Conservation (phyloP, 2,329 filamentous ascomycete genomes). For the Akanthomyces uredinophilus region DNA sequence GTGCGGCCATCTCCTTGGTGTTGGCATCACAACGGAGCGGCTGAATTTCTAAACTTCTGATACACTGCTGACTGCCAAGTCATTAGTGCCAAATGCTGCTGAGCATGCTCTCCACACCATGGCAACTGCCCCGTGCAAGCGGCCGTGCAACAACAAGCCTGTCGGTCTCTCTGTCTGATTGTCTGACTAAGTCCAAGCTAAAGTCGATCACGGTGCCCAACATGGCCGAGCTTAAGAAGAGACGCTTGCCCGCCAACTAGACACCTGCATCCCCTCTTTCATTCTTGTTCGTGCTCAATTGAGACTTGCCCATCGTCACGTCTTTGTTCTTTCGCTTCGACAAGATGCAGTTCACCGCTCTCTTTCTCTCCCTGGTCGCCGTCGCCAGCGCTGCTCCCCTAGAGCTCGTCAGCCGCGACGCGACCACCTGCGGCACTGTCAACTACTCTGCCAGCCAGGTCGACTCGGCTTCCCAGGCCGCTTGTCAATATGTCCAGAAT, state of each 20-base stretch:
- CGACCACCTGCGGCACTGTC: slow-evolving; percentile 45
- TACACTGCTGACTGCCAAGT: not conserved
- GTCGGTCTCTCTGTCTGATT: not conserved
- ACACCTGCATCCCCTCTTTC: not conserved
- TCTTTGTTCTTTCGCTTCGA: not conserved
- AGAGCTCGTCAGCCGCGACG: slow-evolving; percentile 30
- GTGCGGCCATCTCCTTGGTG: not conserved
- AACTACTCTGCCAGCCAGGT: slow-evolving; percentile 48
- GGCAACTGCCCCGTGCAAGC: not conserved
- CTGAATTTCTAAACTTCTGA: not conserved
- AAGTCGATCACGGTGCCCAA: not conserved
- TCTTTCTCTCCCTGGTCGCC: slow-evolving; percentile 16
- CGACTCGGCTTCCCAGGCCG: slow-evolving; percentile 43
- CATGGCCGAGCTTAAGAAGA: not conserved
- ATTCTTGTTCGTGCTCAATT: not conserved
- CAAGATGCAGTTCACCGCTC: slow-evolving; percentile 15
- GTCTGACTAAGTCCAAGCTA: slow-evolving; percentile 3
- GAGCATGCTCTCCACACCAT: not conserved
- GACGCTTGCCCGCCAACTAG: not conserved
- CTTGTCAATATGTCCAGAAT: slow-evolving; percentile 44
- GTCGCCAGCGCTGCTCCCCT: slow-evolving; percentile 15
- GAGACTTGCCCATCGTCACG: not conserved
- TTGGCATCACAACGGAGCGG: not conserved
- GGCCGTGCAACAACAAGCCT: not conserved
- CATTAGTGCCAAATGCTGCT: not conserved